These are phyloP conservation scores for Thielaviopsis euricoi DNA, from an alignment of 2,329 filamentous ascomycete genomes.

Conservation along the genomic window DNA sequence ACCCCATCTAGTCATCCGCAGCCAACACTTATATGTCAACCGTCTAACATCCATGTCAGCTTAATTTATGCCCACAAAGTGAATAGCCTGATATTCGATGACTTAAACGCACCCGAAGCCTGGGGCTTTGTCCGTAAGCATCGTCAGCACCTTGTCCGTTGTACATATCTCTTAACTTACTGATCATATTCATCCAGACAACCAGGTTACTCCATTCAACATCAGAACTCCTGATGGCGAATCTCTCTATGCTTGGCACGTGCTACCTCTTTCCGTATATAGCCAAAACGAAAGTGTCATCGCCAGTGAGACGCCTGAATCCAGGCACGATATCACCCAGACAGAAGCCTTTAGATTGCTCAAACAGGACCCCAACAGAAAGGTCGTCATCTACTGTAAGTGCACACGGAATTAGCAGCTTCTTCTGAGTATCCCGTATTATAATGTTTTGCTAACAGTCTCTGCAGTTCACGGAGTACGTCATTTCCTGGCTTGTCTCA, in stretches of 20 bases:
- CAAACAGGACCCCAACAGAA: slow-evolving; percentile 43
- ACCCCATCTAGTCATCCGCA: not conserved
- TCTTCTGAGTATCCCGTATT: not conserved
- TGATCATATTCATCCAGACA: slow-evolving; percentile 33
- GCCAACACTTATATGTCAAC: not conserved
- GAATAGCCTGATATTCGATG: slow-evolving; percentile 53
- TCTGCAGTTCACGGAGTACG: slow-evolving; percentile 10
- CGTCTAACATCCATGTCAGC: slow-evolving; percentile 26
- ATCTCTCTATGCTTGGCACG: slow-evolving; percentile 75
- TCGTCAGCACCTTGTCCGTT: not conserved
- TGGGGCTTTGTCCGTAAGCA: slow-evolving; percentile 69
- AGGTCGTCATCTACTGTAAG: slow-evolving; percentile 40
- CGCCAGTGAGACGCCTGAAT: slow-evolving; percentile 45
- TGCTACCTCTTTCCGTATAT: slow-evolving; percentile 66
- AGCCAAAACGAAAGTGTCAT: slow-evolving; percentile 18
- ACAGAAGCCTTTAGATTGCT: slow-evolving; percentile 45
- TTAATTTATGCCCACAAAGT: slow-evolving; percentile 72
- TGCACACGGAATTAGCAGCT: not conserved
- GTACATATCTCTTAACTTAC: not conserved
- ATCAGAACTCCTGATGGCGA: slow-evolving; percentile 60
- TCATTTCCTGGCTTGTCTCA: not conserved
- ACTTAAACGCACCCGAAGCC: slow-evolving; percentile 58
- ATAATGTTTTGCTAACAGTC: not conserved
- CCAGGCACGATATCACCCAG: slow-evolving; percentile 35
- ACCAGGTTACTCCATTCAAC: slow-evolving; percentile 77